These are phyloP conservation scores for Pulveroboletus sp. DNA, from an alignment of 1,284 basidiomycete genomes.

Conservation along the genomic window DNA sequence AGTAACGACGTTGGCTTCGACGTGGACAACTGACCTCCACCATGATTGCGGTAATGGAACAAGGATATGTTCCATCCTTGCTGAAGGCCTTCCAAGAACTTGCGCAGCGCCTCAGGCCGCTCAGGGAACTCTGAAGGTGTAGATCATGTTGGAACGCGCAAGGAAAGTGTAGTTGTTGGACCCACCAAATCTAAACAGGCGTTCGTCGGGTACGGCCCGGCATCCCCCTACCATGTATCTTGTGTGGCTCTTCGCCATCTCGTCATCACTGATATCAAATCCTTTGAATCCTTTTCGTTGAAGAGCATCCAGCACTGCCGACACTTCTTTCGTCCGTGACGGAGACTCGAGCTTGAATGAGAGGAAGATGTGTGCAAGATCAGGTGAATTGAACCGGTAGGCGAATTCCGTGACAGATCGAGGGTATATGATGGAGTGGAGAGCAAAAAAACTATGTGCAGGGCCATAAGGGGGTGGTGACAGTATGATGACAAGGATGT, in stretches of 20 bases:
- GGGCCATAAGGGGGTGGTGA: conserved; percentile 9
- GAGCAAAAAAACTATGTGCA: conserved; percentile 75
- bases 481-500: conserved; percentile 25
- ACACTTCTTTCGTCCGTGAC: conserved; percentile 68
- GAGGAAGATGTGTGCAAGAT: conserved; percentile 82
- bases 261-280: conserved; percentile 90
- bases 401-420: conserved; percentile 96
- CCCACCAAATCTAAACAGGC: conserved; percentile 91
- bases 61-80: conserved; percentile 93
- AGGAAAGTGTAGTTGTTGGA: conserved; percentile 11
- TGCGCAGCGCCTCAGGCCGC: conserved; percentile 86
- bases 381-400: conserved; percentile 80
- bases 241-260: conserved; percentile 93
- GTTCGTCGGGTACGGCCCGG: conserved; percentile 76
- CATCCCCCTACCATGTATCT: conserved; percentile 94
- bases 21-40: conserved; percentile 65
- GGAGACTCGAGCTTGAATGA: conserved; percentile 84
- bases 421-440: conserved; percentile 88
- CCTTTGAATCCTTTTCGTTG: conserved; percentile 75
- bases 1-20: conserved; percentile 8
- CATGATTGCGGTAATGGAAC: conserved; percentile 98
- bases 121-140: conserved; percentile 86
- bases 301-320: conserved; percentile 63
- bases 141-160: not conserved
- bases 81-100: conserved; percentile 84